These are phyloP conservation scores for Penicillium capsulatum DNA, from an alignment of 2,329 filamentous ascomycete species.

Conservation along the genomic window DNA sequence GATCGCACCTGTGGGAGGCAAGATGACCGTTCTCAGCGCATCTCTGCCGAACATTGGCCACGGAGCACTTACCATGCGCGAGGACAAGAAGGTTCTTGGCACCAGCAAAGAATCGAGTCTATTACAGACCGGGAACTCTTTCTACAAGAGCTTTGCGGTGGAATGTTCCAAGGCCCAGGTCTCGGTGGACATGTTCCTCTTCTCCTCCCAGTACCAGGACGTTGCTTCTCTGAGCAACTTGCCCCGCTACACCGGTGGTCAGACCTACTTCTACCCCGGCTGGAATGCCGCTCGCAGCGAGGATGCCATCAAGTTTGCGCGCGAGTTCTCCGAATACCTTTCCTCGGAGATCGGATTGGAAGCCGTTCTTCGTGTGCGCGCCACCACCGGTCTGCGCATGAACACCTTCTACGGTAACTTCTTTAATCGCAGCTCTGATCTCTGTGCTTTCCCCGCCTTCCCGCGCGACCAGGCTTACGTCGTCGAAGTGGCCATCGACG, in stretches of 20 bases:
- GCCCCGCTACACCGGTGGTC: conserved; percentile 61
- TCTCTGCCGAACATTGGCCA: conserved; percentile 85
- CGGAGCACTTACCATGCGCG: conserved; percentile 85
- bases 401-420: conserved; percentile 99
- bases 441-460: conserved; percentile 97
- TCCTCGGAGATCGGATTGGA: conserved; percentile 94
- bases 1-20: conserved; percentile 88
- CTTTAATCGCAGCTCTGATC: conserved; percentile 95
- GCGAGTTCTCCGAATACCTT: conserved; percentile 95
- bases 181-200: conserved; percentile 97
- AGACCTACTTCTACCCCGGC: conserved; percentile 68
- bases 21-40: conserved; percentile 86
- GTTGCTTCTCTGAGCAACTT: conserved; percentile 94
- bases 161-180: conserved; percentile 99
- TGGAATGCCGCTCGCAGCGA: conserved; percentile 94
- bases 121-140: conserved; percentile 87
- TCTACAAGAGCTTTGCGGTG: conserved; percentile 98
- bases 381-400: conserved; percentile 91
- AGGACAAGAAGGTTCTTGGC: conserved; percentile 92
- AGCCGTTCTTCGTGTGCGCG: conserved; percentile 89
- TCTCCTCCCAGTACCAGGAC: conserved; percentile 94
- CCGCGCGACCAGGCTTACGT: conserved; percentile 96
- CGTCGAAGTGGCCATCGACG: conserved; percentile 96
- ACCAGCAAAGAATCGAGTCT: conserved; percentile 87
- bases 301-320: conserved; percentile 95